Conservation (phyloP, 176 grass and related monocot species). For the Panicum miliaceum region DNA sequence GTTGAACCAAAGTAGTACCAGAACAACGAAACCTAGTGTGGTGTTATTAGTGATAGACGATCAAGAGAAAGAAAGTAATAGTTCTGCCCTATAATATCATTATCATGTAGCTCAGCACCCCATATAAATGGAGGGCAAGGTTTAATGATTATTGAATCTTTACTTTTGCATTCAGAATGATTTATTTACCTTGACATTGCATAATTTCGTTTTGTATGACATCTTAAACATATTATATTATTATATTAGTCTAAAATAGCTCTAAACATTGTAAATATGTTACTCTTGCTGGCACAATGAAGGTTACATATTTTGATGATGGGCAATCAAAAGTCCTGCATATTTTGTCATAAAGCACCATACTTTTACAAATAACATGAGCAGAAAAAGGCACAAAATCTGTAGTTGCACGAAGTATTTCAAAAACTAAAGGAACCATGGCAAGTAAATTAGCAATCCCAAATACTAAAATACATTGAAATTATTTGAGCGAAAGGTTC, state of each 20-base stretch:
- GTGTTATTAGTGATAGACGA: constrained; percentile 88
- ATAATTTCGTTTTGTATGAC: neutral
- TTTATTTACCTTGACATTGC: neutral
- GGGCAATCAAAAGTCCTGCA: neutral
- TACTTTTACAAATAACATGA: neutral
- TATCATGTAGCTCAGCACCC: constrained; percentile 12
- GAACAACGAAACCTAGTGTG: constrained; percentile 62
- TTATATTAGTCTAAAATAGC: neutral
- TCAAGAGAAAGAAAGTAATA: constrained; percentile 90
- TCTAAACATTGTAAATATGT: neutral
- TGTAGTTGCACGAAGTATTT: too few species aligned
- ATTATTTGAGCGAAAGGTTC: too few species aligned
- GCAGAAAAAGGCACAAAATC: neutral
- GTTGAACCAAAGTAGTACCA: constrained; percentile 82
- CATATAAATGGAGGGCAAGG: constrained; percentile 16
- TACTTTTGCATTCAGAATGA: neutral
- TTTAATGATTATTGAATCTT: neutral
- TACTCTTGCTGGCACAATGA: neutral
- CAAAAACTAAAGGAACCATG: too few species aligned
- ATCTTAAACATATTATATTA: constrained; percentile 1
- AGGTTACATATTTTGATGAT: neutral
- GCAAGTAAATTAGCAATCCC: too few species aligned
- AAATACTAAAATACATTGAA: too few species aligned
- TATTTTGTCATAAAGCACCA: neutral
- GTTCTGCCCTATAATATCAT: constrained; percentile 11